Conservation (phyloP, 2,329 filamentous ascomycete species). For the Sphaceloma murrayae region DNA sequence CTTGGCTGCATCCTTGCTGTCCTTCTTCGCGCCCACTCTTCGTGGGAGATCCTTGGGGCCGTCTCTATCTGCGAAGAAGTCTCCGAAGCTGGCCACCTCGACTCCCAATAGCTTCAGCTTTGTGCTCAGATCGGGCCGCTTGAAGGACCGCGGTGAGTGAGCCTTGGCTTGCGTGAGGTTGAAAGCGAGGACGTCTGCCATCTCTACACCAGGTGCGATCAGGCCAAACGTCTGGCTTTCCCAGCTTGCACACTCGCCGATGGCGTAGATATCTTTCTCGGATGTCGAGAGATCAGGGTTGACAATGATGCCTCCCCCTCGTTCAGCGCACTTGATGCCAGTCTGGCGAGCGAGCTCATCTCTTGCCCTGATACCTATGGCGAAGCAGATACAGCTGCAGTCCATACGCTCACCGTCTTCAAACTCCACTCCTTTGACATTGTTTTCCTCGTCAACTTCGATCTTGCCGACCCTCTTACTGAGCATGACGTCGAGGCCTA, state of each 20-base stretch:
- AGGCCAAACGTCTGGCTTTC: slow-evolving; percentile 77
- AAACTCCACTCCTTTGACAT: slow-evolving; percentile 64
- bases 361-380: slow-evolving; percentile 73
- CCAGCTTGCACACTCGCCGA: slow-evolving; percentile 89
- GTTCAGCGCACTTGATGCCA: slow-evolving; percentile 61
- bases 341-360: slow-evolving; percentile 64
- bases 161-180: slow-evolving; percentile 77
- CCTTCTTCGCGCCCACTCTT: slow-evolving; percentile 38
- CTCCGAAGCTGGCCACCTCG: slow-evolving; percentile 85
- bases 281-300: slow-evolving; percentile 60
- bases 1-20: slow-evolving; percentile 40
- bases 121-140: slow-evolving; percentile 77
- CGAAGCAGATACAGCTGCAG: slow-evolving; percentile 78
- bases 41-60: slow-evolving; percentile 67
- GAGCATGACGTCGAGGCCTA: slow-evolving; percentile 74
- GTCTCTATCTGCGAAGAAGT: slow-evolving; percentile 84
- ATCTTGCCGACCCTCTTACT: slow-evolving; percentile 65
- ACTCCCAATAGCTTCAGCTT: slow-evolving; percentile 85
- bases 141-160: slow-evolving; percentile 61
- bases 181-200: slow-evolving; percentile 85
- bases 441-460: slow-evolving; percentile 55
- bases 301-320: slow-evolving; percentile 68
- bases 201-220: slow-evolving; percentile 82
- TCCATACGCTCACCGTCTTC: slow-evolving; percentile 70
- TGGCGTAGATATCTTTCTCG: slow-evolving; percentile 64